Evolutionary conservation across 768 basidiomycete species (phyloP), one percentile per base, ranked within the genome.

Genomic region (Russula ochroleuca): DNA sequence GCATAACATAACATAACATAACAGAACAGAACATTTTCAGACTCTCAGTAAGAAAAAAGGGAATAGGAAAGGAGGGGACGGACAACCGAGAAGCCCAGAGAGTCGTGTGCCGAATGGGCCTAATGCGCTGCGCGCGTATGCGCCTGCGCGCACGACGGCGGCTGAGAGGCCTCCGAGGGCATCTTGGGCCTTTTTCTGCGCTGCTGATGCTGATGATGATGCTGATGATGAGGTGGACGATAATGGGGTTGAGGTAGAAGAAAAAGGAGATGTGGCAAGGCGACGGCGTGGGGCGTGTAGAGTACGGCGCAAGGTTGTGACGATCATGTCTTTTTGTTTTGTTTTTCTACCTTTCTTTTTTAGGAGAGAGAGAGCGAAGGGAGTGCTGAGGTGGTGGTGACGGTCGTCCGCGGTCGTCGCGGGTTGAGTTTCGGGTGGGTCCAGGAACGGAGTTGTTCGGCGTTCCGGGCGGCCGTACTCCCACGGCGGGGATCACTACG

Each of bases 161-260:
- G 85, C 81, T 72, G 86, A 85, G 10, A 82, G 86, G 49, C 76
- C 73, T 54, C 80, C 78, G 64, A 88, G 75, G 47, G 82, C 78
- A 58, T 90, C 85, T 74, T 88, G 84, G 7, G 87, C 85, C 73
- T 87, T 88, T 77, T 88, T 85, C 72, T 85, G 83, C 2, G 85
- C 74, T 7, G 78, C 83, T 80, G 37, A 81, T 59, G 64, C 5
- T 15, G 48, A 25, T 3, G 45, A 3, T 47, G 45, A 21, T 21
- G 45, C 9, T 17, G 47, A 25, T 5, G 62, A 40, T 9, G 62
- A 45, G 28, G 28, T 28, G 2, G 62, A 48, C 8, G 57, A 35
- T 8, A 10, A 45, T 9, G 62, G 4, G 45, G 45, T 45, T 19
- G 43, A 47, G 45, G 45, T 47, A 10, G 45, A 21, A 4, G 45